Conservation (phyloP, 495 filamentous ascomycete genomes). For the Daldinia caldariorum region DNA sequence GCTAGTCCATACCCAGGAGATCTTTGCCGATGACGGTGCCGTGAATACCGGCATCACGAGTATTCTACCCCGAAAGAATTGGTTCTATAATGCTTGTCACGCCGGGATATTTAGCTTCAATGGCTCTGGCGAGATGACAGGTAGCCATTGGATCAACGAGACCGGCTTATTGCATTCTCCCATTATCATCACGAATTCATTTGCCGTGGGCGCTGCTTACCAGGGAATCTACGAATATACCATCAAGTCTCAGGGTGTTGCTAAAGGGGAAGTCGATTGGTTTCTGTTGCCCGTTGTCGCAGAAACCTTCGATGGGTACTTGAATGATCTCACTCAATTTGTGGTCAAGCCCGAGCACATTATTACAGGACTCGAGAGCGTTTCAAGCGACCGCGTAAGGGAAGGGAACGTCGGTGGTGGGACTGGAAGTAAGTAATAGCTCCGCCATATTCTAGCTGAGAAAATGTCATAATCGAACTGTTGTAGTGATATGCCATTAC, state of each 20-base stretch:
- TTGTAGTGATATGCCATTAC: slow-evolving; percentile 47
- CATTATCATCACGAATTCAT: slow-evolving; percentile 62
- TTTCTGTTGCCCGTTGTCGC: slow-evolving; percentile 62
- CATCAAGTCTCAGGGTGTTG: slow-evolving; percentile 51
- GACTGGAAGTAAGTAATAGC: slow-evolving; percentile 54
- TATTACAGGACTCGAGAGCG: slow-evolving; percentile 55
- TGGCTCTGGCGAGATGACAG: slow-evolving; percentile 64
- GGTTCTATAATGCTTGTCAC: slow-evolving; percentile 59
- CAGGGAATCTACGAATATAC: slow-evolving; percentile 60
- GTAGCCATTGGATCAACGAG: slow-evolving; percentile 63
- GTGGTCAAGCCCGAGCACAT: slow-evolving; percentile 56
- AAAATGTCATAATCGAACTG: background rate
- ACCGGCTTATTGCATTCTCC: slow-evolving; percentile 61
- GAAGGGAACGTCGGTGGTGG: slow-evolving; percentile 65
- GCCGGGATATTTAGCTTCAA: slow-evolving; percentile 65
- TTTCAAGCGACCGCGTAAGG: slow-evolving; percentile 50
- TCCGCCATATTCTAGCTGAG: background rate
- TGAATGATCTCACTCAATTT: slow-evolving; percentile 58
- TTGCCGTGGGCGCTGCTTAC: slow-evolving; percentile 59
- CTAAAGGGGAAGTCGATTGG: slow-evolving; percentile 53
- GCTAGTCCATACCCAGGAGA: slow-evolving; percentile 57
- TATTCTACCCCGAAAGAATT: slow-evolving; percentile 60
- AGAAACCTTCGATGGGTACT: slow-evolving; percentile 63
- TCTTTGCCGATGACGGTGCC: slow-evolving; percentile 48
- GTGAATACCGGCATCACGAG: slow-evolving; percentile 63